These are phyloP conservation scores for Ceratobasidium sp. DNA, from an alignment of 1,284 basidiomycete species.

Conservation along the genomic window DNA sequence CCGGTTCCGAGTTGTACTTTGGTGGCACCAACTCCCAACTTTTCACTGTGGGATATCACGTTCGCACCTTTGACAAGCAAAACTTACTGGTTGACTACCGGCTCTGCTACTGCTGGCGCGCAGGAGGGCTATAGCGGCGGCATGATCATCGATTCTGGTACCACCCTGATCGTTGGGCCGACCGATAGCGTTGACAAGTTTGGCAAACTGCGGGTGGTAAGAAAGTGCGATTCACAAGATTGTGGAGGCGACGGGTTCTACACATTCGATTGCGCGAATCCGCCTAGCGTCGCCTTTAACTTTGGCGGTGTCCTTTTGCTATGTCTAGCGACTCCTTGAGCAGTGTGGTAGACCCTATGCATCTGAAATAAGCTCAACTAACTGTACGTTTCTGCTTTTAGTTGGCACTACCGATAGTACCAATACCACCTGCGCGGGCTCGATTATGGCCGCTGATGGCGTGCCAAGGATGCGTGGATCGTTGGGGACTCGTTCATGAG, in stretches of 20 bases:
- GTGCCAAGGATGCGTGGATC: slow-evolving; percentile 56
- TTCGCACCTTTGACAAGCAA: slow-evolving; percentile 3
- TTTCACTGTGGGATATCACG: slow-evolving; percentile 52
- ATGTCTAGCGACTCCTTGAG: slow-evolving; percentile 79
- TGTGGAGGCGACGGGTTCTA: slow-evolving; percentile 14
- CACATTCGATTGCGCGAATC: slow-evolving; percentile 47
- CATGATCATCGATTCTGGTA: slow-evolving; percentile 52
- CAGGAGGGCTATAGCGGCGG: not conserved
- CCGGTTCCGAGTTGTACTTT: slow-evolving; percentile 62
- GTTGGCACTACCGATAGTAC: slow-evolving; percentile 16
- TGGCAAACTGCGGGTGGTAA: slow-evolving; percentile 29
- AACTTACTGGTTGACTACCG: slow-evolving; percentile 18
- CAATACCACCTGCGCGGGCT: slow-evolving; percentile 67
- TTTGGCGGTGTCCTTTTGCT: slow-evolving; percentile 46
- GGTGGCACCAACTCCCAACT: slow-evolving; percentile 58
- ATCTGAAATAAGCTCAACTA: not conserved
- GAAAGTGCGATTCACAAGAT: not conserved
- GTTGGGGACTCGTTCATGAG: slow-evolving; percentile 74
- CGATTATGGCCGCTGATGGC: slow-evolving; percentile 74
- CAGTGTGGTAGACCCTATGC: slow-evolving; percentile 42
- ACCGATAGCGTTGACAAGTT: slow-evolving; percentile 43
- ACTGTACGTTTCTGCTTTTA: not conserved
- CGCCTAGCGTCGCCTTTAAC: slow-evolving; percentile 46
- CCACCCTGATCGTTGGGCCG: slow-evolving; percentile 52
- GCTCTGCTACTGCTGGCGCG: not conserved